A percentile compares a stretch with the other conserved stretches of the same genome.
Evolutionary conservation across 768 basidiomycete genomes (phyloP).

Genomic region (Cyclocybe aegerita): DNA sequence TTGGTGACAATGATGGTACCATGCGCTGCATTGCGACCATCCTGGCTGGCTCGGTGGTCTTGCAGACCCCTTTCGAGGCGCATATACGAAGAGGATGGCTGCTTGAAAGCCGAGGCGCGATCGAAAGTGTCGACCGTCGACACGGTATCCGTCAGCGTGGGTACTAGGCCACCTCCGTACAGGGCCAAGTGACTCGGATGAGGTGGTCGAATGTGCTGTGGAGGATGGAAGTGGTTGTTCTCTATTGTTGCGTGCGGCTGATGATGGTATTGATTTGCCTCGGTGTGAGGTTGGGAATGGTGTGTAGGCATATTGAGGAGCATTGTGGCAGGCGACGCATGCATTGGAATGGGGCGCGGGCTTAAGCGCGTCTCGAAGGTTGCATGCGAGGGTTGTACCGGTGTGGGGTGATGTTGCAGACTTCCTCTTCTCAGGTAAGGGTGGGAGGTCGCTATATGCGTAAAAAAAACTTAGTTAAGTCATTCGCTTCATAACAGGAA

Average conservation of each 20-base stretch:
- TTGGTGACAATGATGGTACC: conserved; percentile 1
- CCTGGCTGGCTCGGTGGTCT: conserved; percentile 5
- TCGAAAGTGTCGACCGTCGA: too few relatives aligned
- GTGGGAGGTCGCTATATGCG: conserved; percentile 18
- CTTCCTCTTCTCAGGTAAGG: conserved; percentile 21
- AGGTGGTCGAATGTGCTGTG: too few relatives aligned
- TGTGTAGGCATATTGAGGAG: conserved; percentile 7
- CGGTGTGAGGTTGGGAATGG: conserved; percentile 3
- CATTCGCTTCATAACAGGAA: neutral
- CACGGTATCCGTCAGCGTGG: neutral
- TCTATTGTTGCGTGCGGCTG: too few relatives aligned
- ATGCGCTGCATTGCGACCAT: conserved; percentile 3
- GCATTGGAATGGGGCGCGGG: neutral
- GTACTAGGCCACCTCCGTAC: neutral
- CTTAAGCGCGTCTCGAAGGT: conserved; percentile 1
- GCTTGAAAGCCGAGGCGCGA: neutral
- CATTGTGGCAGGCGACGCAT: conserved; percentile 1
- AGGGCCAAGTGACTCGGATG: conserved; percentile 3
- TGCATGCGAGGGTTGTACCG: conserved; percentile 6
- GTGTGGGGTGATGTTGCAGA: conserved; percentile 10
- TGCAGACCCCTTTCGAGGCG: conserved; percentile 4
- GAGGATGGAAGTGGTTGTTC: too few relatives aligned
- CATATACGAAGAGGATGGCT: conserved; percentile 12
- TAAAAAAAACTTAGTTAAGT: neutral
- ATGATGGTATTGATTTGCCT: neutral